Conservation (phyloP, 1,284 basidiomycete species). For the Heterobasidion annosum region DNA sequence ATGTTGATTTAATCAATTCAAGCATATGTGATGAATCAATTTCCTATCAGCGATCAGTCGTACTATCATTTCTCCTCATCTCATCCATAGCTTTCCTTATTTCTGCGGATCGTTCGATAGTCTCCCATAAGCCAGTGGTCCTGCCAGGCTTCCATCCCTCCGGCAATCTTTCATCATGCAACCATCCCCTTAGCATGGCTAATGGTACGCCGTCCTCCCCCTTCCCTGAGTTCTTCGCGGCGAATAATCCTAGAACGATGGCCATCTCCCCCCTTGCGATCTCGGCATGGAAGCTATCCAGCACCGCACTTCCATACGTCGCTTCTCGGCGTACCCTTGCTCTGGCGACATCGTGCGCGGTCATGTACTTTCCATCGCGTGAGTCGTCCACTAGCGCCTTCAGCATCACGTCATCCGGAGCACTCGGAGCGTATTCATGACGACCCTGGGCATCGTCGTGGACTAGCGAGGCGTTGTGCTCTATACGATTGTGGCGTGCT, state of each 20-base stretch:
- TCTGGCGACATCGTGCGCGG: conserved; percentile 18
- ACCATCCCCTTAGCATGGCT: conserved; percentile 38
- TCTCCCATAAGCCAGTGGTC: conserved; percentile 32
- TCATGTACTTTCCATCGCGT: conserved; percentile 13
- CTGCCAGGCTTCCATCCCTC: conserved; percentile 41
- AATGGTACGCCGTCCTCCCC: conserved; percentile 27
- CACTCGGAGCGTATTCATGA: conserved; percentile 19
- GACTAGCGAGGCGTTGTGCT: conserved; percentile 25
- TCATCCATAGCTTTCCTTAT: conserved; percentile 20
- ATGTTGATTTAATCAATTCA: too few relatives aligned
- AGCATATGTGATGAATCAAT: too few relatives aligned
- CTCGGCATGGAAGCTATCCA: conserved; percentile 19
- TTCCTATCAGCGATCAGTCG: too few relatives aligned
- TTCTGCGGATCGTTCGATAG: conserved; percentile 17
- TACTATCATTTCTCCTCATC: not conserved
- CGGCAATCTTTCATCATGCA: conserved; percentile 42
- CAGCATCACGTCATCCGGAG: conserved; percentile 13
- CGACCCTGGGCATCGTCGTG: conserved; percentile 18
- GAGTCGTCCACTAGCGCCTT: conserved; percentile 14
- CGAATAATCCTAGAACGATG: conserved; percentile 19
- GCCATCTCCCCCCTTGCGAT: conserved; percentile 25
- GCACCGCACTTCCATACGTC: conserved; percentile 9
- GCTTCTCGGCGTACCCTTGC: conserved; percentile 17
- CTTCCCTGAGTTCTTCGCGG: conserved; percentile 9
- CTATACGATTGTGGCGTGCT: conserved; percentile 22